Evolutionary conservation across 306 rosid genomes (phyloP).

Genomic region (Acacia crassicarpa): DNA sequence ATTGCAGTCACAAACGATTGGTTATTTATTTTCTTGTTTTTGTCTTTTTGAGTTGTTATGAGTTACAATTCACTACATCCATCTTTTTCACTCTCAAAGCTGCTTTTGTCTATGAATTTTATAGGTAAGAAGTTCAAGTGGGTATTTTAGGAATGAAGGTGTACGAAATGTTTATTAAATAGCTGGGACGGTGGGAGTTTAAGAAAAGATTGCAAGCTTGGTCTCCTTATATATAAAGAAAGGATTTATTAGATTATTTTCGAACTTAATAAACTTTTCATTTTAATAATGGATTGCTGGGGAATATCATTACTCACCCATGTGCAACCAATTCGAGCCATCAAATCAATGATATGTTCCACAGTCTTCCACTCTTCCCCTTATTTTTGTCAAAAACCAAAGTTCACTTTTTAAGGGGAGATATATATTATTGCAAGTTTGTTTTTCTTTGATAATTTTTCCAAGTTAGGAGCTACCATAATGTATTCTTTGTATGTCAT

Average conservation of each 20-base stretch:
- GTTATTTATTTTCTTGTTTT: neutral
- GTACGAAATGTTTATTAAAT: neutral
- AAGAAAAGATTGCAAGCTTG: neutral
- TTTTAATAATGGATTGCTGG: conserved; percentile 22
- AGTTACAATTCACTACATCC: neutral
- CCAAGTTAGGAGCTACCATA: conserved; percentile 18
- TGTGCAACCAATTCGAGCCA: conserved; percentile 45
- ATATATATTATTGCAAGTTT: conserved; percentile 21
- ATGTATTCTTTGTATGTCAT: conserved; percentile 18
- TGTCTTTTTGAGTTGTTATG: neutral
- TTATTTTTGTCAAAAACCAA: conserved; percentile 27
- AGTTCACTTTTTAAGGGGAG: conserved; percentile 26
- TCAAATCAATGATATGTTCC: conserved; percentile 43
- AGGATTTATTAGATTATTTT: conserved; percentile 12
- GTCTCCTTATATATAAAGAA: neutral
- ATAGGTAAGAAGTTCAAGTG: conserved; percentile 10
- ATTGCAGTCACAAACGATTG: neutral
- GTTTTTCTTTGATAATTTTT: conserved; percentile 6
- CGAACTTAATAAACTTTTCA: conserved; percentile 6
- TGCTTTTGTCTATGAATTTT: neutral
- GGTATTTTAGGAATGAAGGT: conserved; percentile 1
- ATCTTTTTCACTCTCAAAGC: neutral
- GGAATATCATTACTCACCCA: conserved; percentile 40
- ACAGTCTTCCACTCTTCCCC: conserved; percentile 22
- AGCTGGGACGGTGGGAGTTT: neutral